These are phyloP conservation scores for Tuber aestivum DNA, from an alignment of 495 filamentous ascomycete species.

Conservation along the genomic window DNA sequence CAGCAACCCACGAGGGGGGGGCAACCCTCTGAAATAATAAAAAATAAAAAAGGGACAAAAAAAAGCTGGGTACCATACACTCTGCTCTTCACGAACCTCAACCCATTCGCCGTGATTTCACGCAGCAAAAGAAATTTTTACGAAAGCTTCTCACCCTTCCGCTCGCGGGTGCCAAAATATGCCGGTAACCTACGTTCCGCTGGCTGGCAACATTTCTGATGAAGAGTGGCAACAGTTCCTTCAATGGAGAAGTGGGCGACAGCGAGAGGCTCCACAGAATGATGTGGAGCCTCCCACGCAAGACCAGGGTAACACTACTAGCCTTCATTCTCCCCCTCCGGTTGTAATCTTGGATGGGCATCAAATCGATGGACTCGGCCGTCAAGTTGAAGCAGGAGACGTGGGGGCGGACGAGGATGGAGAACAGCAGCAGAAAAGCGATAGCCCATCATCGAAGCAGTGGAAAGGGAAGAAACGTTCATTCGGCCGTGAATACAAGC, in stretches of 20 bases:
- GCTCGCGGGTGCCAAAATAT: neutral
- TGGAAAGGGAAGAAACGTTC: constrained; percentile 29
- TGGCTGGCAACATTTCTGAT: constrained; percentile 28
- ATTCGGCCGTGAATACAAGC: constrained; percentile 37
- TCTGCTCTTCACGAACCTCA: neutral
- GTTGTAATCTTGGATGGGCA: neutral
- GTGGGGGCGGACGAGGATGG: constrained; percentile 12
- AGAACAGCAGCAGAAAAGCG: constrained; percentile 7
- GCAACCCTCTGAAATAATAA: too few species aligned
- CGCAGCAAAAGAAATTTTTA: neutral
- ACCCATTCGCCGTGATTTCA: neutral
- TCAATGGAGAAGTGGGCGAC: constrained; percentile 30
- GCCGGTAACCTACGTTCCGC: neutral
- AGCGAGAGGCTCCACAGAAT: constrained; percentile 30
- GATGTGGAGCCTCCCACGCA: neutral
- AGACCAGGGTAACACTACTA: neutral
- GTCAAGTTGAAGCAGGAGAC: constrained; percentile 18
- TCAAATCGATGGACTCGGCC: neutral
- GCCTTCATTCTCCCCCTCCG: neutral
- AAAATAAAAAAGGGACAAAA: neutral
- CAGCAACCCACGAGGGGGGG: neutral
- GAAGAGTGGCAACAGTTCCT: constrained; percentile 37
- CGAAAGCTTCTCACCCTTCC: neutral
- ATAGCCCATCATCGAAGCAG: constrained; percentile 16
- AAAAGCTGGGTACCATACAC: constrained; percentile 35